Conservation (phyloP, 176 grass and related monocot genomes). For the Cenchrus fungigraminus region DNA sequence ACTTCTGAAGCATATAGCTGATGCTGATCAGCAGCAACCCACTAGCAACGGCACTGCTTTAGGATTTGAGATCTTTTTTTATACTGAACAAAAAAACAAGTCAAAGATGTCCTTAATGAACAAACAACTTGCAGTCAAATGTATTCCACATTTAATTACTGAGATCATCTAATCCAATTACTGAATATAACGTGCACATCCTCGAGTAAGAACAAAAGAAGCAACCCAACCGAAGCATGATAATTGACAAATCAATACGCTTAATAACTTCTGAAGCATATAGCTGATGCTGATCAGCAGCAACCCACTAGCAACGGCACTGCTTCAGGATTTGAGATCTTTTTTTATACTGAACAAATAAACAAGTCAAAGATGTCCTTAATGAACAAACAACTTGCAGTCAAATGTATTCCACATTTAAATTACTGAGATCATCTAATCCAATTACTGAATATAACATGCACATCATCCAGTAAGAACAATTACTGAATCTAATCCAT, state of each 20-base stretch:
- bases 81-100: background rate
- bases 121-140: slow-evolving; percentile 1
- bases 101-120: background rate
- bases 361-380: background rate
- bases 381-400: slow-evolving; percentile 3
- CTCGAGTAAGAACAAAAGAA: background rate
- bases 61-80: background rate
- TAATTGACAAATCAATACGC: no score
- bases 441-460: background rate
- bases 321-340: background rate
- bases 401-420: background rate
- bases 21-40: no score
- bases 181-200: background rate
- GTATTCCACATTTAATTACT: slow-evolving; percentile 1
- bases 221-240: no score
- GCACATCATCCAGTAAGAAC: background rate
- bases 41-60: no score
- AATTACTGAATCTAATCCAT: background rate
- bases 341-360: background rate
- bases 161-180: slow-evolving; percentile 8
- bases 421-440: slow-evolving; percentile 22
- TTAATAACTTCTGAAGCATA: no score
- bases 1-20: no score
- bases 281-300: no score
- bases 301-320: no score